Percentiles rank a stretch among this genome's conserved stretches.
These are phyloP conservation scores for Paramecium sexaurelia DNA, from an alignment of 73 alveolate genomes.

Conservation along the genomic window DNA sequence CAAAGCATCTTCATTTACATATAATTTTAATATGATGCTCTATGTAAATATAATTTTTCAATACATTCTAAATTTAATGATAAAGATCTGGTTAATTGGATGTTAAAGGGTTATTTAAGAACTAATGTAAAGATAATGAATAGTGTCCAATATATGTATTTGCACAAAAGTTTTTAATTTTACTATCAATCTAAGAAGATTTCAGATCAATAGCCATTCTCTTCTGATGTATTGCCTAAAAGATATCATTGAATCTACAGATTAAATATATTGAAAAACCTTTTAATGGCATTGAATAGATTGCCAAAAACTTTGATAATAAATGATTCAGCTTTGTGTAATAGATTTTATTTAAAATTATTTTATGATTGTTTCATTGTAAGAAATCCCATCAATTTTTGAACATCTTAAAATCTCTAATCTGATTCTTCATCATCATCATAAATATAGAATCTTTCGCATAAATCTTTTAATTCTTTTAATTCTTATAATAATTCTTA, in stretches of 20 bases:
- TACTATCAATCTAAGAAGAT: not conserved
- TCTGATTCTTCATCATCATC: not conserved
- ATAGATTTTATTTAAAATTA: not conserved
- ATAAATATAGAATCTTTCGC: not conserved
- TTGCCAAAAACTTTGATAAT: not conserved
- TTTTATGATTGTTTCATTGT: not conserved
- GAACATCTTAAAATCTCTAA: not conserved
- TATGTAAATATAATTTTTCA: not conserved
- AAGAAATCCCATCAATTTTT: not conserved
- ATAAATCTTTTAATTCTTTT: not conserved
- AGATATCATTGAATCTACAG: not conserved
- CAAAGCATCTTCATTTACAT: constrained; percentile 10
- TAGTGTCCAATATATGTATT: constrained; percentile 1
- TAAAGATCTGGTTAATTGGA: not conserved
- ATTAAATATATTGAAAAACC: not conserved
- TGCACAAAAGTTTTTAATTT: constrained; percentile 3
- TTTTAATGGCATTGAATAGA: not conserved
- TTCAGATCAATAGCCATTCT: constrained; percentile 22
- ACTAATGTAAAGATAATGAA: not conserved
- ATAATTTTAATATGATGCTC: not conserved
- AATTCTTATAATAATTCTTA: not conserved
- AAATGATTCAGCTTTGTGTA: not conserved
- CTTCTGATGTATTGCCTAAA: not conserved
- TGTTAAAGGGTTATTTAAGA: not conserved
- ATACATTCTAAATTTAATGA: not conserved